phyloP scores from a whole-genome alignment of 257 asterid species.

The Solanum peruvianum region DNA sequence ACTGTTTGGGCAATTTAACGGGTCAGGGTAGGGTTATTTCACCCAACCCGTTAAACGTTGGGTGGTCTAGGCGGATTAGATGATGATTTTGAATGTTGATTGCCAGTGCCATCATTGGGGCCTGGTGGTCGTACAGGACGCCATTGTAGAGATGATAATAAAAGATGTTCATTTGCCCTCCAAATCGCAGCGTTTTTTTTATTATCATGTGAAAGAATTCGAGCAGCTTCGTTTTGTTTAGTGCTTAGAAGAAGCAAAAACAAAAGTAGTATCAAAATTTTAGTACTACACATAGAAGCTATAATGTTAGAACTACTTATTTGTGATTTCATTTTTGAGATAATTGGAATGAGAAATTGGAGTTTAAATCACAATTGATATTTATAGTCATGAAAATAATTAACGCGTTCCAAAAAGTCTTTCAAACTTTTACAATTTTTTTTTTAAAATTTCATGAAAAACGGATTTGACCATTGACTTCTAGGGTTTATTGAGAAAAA shows the following conservation, averaged over 20 bases:
- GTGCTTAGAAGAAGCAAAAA: neutral
- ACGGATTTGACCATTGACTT: neutral
- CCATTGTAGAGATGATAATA: neutral
- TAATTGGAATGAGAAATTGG: neutral
- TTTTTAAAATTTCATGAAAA: neutral
- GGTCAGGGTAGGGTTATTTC: neutral
- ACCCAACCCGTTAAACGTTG: neutral
- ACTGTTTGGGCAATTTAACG: neutral
- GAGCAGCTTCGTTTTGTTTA: neutral
- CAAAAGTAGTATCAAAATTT: neutral
- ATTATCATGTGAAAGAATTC: neutral
- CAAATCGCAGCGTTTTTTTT: neutral
- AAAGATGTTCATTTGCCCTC: neutral
- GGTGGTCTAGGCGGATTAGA: neutral
- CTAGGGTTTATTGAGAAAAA: neutral
- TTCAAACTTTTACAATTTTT: neutral
- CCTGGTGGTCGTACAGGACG: slow-evolving; percentile 13
- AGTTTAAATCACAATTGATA: neutral
- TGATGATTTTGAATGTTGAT: neutral
- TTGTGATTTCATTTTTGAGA: neutral
- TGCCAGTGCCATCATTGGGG: slow-evolving; percentile 2
- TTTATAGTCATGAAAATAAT: neutral
- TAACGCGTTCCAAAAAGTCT: neutral
- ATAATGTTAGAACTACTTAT: neutral
- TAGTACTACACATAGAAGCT: neutral